These are phyloP conservation scores for Alternaria sp. DNA, from an alignment of 2,329 filamentous ascomycete species.

Conservation along the genomic window DNA sequence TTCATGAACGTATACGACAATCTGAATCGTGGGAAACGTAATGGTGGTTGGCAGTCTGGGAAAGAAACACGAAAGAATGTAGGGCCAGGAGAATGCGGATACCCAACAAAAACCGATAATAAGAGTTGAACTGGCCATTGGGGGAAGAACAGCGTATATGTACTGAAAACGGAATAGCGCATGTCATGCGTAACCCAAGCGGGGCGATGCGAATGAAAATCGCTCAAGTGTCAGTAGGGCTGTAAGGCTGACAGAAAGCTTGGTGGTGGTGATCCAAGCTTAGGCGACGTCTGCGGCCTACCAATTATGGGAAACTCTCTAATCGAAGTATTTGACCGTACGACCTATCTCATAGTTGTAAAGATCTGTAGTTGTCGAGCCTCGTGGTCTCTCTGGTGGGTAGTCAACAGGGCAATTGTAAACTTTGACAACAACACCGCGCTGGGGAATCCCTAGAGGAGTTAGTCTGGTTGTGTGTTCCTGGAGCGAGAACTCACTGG, in stretches of 20 bases:
- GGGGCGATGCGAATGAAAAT: not conserved
- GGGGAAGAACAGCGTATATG: no score
- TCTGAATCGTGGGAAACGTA: not conserved
- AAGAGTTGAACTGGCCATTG: not conserved
- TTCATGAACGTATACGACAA: constrained; percentile 2
- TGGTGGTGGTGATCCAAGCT: constrained; percentile 6
- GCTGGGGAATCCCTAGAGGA: constrained; percentile 22
- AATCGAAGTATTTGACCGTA: constrained; percentile 29
- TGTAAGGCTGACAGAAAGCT: not conserved
- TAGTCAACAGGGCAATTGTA: constrained; percentile 19
- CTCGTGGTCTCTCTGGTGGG: not conserved
- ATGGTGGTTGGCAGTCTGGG: not conserved
- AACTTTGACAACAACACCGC: constrained; percentile 39
- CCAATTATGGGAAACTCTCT: not conserved
- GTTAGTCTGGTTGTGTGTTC: not conserved
- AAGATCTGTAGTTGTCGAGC: constrained; percentile 16
- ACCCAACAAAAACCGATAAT: not conserved
- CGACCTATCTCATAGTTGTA: constrained; percentile 23
- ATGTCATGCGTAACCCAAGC: not conserved
- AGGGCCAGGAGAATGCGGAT: not conserved
- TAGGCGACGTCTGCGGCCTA: constrained; percentile 12
- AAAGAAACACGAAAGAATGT: not conserved
- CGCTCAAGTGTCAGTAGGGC: not conserved
- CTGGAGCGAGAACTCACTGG: constrained; percentile 17
- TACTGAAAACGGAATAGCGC: not conserved